phyloP scores from a whole-genome alignment of 371 early-diverging fungal species.

The Actinomortierella ambigua region DNA sequence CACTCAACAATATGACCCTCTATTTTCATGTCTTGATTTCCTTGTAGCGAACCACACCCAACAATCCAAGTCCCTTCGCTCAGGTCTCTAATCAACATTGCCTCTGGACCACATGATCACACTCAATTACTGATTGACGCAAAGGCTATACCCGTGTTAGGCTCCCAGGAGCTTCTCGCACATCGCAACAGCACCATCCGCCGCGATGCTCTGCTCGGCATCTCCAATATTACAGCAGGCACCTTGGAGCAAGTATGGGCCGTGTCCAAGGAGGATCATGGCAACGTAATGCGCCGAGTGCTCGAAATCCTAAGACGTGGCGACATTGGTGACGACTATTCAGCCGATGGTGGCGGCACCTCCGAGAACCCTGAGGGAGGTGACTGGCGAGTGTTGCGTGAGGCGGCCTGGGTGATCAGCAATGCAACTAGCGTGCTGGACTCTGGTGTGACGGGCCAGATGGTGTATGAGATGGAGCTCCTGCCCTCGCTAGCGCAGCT shows the following conservation, averaged over 20 bases:
- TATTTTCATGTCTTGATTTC: neutral
- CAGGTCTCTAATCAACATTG: conserved; percentile 58
- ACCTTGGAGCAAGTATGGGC: conserved; percentile 50
- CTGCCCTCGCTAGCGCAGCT: conserved; percentile 37
- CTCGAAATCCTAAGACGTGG: conserved; percentile 36
- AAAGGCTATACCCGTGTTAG: conserved; percentile 41
- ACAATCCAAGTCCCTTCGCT: conserved; percentile 44
- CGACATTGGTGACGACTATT: conserved; percentile 25
- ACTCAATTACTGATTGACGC: conserved; percentile 48
- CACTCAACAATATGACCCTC: too few species aligned
- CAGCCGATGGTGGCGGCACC: conserved; percentile 36
- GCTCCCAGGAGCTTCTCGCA: conserved; percentile 28
- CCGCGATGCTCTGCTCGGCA: conserved; percentile 56
- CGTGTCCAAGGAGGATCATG: conserved; percentile 44
- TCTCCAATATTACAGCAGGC: conserved; percentile 60
- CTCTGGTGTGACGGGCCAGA: conserved; percentile 41
- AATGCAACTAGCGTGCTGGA: conserved; percentile 55
- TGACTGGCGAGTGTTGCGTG: conserved; percentile 62
- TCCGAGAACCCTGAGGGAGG: conserved; percentile 32
- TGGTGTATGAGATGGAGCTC: conserved; percentile 31
- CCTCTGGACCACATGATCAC: conserved; percentile 57
- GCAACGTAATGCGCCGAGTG: conserved; percentile 49
- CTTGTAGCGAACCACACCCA: conserved; percentile 38
- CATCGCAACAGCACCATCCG: conserved; percentile 48
- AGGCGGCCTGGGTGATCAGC: conserved; percentile 59